Evolutionary conservation across 73 alveolate species (phyloP), one percentile per base, ranked within the genome.

Genomic region (Paramecium octaurelia): DNA sequence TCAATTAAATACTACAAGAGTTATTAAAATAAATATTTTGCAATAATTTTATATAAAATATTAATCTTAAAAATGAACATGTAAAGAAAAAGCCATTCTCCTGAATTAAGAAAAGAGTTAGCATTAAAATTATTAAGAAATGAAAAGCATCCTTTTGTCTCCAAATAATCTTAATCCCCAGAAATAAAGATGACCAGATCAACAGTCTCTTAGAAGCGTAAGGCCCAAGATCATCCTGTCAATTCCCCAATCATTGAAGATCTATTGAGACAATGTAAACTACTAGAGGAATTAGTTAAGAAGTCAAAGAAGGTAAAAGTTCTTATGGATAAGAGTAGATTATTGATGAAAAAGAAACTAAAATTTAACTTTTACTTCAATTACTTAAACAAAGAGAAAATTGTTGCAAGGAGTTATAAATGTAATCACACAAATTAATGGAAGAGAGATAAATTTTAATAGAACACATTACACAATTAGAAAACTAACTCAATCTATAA

Each of bases 111-210:
- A 75, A 75, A 40, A 36, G 88, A 75, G 38, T 9, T 36, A 36
- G 88, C 88, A 14, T 36, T 75, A 34, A 75, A 75, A 34, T 75
- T 75, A 36, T 36, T 75, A 9, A 75, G n/a, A 29, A 75, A 75
- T 75, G 88, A 75, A 18, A 75, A 75, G 40, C 88, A 75, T 36
- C 88, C 88, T 36, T 75, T 75, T 36, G 88, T 75, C 16, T 34
- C 84, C 48, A 29, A 44, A 31, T 75, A 75, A 75, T 54, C 69
- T 54, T 54, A 54, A 54, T 75, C 88, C 16, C 60, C 58, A 40
- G 88, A 75, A 29, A 36, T 75, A 21, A 75, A 44, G 24, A 34
- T 75, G 88, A 36, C 88, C 14, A 29, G 88, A 14, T 75, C 88
- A 14, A 75, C 88, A 14, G 57, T 29, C 16, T 36, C 11, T n/a